Conservation (phyloP, 2,329 filamentous ascomycete species). For the Cladosporium oxysporum region DNA sequence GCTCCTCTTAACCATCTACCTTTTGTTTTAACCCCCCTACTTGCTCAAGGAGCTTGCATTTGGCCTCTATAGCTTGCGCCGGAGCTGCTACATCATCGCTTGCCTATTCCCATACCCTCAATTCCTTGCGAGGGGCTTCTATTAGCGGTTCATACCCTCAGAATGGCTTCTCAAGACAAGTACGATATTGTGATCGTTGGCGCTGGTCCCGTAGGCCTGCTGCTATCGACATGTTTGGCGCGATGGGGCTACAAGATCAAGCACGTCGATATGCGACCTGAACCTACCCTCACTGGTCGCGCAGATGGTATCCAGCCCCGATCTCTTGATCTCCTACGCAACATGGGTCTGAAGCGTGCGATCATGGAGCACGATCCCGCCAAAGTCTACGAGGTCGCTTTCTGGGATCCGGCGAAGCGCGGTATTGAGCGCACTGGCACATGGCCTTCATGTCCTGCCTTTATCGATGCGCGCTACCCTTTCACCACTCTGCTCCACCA, state of each 20-base stretch:
- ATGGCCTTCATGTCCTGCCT: slow-evolving; percentile 87
- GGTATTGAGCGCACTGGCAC: slow-evolving; percentile 63
- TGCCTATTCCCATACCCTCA: background rate
- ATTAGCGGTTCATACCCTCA: background rate
- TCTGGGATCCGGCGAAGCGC: slow-evolving; percentile 61
- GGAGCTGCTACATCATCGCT: background rate
- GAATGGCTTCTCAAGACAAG: slow-evolving; percentile 40
- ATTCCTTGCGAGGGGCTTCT: background rate
- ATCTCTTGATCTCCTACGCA: slow-evolving; percentile 80
- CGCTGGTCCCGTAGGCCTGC: slow-evolving; percentile 83
- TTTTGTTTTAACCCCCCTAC: background rate
- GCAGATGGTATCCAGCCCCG: slow-evolving; percentile 91
- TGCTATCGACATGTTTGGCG: slow-evolving; percentile 83
- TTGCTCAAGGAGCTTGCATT: background rate
- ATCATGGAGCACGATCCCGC: slow-evolving; percentile 88
- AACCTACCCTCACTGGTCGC: slow-evolving; percentile 81
- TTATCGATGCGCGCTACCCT: slow-evolving; percentile 67
- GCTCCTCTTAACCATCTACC: slow-evolving; percentile 1
- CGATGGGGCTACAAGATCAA: slow-evolving; percentile 95
- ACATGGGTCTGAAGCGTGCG: slow-evolving; percentile 83
- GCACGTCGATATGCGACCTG: slow-evolving; percentile 87
- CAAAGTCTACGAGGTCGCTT: slow-evolving; percentile 73
- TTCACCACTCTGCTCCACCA: slow-evolving; percentile 65
- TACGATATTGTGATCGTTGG: slow-evolving; percentile 81
- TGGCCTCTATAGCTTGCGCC: slow-evolving; percentile 3